These are phyloP conservation scores for Xylaria sp. DNA, from an alignment of 2,329 filamentous ascomycete species.

Conservation along the genomic window DNA sequence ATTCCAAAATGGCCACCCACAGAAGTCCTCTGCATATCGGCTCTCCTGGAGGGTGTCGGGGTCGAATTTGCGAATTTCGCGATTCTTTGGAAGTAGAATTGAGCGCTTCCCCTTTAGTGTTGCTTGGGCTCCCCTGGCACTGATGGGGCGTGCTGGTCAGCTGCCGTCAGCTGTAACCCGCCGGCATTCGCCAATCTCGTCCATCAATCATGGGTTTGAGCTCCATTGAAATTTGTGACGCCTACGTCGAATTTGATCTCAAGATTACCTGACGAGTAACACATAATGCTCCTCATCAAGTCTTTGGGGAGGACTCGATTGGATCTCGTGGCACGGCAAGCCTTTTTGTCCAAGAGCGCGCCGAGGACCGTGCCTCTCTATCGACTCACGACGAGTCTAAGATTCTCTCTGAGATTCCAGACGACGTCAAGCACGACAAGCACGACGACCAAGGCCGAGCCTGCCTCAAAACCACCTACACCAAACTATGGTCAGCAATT, in stretches of 20 bases:
- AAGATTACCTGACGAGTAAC: not conserved
- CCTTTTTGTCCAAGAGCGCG: not conserved
- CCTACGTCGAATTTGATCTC: not conserved
- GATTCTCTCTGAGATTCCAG: conserved; percentile 35
- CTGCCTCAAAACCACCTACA: not conserved
- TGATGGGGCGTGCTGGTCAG: not conserved
- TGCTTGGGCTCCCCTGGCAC: too few species aligned
- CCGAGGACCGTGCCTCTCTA: conserved; percentile 3
- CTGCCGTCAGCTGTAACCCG: too few species aligned
- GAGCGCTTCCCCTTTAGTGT: too few species aligned
- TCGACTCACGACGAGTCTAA: not conserved
- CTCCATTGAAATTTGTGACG: too few species aligned
- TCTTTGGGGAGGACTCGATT: conserved; percentile 36
- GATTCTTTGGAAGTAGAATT: too few species aligned
- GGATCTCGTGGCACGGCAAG: conserved; percentile 23
- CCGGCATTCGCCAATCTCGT: not conserved
- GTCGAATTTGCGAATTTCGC: too few species aligned
- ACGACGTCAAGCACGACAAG: conserved; percentile 40
- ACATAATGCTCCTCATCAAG: conserved; percentile 39
- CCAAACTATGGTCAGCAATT: conserved; percentile 33
- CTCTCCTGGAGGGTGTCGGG: too few species aligned
- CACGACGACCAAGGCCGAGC: conserved; percentile 24
- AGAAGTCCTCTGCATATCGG: too few species aligned
- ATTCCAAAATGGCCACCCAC: too few species aligned
- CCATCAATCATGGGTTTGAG: not conserved